Evolutionary conservation across 495 filamentous ascomycete genomes (phyloP).

Genomic region (Aspergillus steynii): DNA sequence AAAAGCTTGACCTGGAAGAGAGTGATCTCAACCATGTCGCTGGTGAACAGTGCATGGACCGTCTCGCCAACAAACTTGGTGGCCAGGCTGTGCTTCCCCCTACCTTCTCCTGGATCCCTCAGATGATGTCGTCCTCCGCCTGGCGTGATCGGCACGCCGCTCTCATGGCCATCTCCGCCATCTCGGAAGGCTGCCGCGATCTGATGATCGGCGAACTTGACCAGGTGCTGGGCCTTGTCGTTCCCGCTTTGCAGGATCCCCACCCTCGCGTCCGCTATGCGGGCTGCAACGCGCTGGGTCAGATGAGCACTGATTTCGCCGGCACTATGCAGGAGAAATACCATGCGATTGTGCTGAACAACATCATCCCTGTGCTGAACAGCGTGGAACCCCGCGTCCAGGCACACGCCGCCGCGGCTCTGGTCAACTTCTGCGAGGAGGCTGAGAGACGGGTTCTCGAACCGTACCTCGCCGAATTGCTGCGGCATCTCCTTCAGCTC

Average conservation of each 20-base stretch:
- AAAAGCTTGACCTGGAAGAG: slow-evolving; percentile 85
- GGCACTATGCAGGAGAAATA: slow-evolving; percentile 98
- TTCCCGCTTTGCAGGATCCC: slow-evolving; percentile 86
- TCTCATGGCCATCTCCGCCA: slow-evolving; percentile 98
- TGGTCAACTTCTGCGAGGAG: slow-evolving; percentile 99
- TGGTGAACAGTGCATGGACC: slow-evolving; percentile 98
- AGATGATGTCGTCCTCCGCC: slow-evolving; percentile 92
- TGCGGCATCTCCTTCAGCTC: slow-evolving; percentile 78
- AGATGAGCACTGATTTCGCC: slow-evolving; percentile 99
- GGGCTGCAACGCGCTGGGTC: slow-evolving; percentile 96
- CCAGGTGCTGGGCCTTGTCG: slow-evolving; percentile 89
- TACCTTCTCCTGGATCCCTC: slow-evolving; percentile 95
- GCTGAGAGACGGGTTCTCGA: slow-evolving; percentile 90
- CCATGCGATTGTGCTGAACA: slow-evolving; percentile 77
- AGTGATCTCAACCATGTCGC: slow-evolving; percentile 98
- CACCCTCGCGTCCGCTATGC: slow-evolving; percentile 97
- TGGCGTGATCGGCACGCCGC: slow-evolving; percentile 98
- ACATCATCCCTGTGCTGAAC: slow-evolving; percentile 89
- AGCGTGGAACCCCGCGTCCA: slow-evolving; percentile 92
- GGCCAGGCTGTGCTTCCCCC: slow-evolving; percentile 82
- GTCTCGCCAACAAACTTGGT: slow-evolving; percentile 95
- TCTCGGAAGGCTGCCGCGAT: slow-evolving; percentile 95
- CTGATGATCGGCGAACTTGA: slow-evolving; percentile 93
- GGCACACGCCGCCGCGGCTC: slow-evolving; percentile 91
- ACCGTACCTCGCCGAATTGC: slow-evolving; percentile 87